These are phyloP conservation scores for Cercospora nicotianae DNA, from an alignment of 2,329 filamentous ascomycete genomes.

Conservation along the genomic window DNA sequence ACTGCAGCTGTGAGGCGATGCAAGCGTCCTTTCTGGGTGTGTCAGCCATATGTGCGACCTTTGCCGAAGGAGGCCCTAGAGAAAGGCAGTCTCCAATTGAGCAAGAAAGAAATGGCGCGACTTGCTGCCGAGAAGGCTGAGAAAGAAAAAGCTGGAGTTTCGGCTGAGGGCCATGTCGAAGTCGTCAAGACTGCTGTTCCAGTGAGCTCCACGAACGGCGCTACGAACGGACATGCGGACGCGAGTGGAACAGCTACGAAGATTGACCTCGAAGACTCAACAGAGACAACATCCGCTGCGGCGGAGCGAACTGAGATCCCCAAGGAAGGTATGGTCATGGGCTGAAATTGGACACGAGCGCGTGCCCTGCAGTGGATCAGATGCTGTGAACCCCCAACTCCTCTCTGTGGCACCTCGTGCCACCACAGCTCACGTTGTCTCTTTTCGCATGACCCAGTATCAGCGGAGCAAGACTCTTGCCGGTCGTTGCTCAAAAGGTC, in stretches of 20 bases:
- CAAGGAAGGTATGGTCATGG: slow-evolving; percentile 49
- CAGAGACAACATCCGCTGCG: background rate
- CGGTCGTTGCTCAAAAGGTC: no score
- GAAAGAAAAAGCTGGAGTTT: slow-evolving; percentile 33
- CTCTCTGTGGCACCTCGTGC: no score
- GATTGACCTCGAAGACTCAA: background rate
- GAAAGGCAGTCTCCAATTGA: slow-evolving; percentile 39
- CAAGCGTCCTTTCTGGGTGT: slow-evolving; percentile 84
- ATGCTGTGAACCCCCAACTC: no score
- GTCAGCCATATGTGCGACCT: slow-evolving; percentile 81
- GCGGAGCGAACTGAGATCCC: slow-evolving; percentile 41
- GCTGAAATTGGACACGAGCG: slow-evolving; percentile 28
- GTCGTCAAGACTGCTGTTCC: slow-evolving; percentile 9
- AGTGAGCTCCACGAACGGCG: background rate
- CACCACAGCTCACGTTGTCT: no score
- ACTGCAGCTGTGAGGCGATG: slow-evolving; percentile 69
- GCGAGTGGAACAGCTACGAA: background rate
- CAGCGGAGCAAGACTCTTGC: no score
- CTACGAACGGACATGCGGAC: no score
- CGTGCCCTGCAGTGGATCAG: no score
- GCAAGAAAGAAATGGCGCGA: slow-evolving; percentile 37
- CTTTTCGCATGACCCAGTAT: no score
- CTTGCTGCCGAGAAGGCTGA: slow-evolving; percentile 32
- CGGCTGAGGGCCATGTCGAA: slow-evolving; percentile 35
- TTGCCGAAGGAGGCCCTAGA: slow-evolving; percentile 75